Evolutionary conservation across 495 filamentous ascomycete species (phyloP).

Genomic region (Penicillium egyptiacum): DNA sequence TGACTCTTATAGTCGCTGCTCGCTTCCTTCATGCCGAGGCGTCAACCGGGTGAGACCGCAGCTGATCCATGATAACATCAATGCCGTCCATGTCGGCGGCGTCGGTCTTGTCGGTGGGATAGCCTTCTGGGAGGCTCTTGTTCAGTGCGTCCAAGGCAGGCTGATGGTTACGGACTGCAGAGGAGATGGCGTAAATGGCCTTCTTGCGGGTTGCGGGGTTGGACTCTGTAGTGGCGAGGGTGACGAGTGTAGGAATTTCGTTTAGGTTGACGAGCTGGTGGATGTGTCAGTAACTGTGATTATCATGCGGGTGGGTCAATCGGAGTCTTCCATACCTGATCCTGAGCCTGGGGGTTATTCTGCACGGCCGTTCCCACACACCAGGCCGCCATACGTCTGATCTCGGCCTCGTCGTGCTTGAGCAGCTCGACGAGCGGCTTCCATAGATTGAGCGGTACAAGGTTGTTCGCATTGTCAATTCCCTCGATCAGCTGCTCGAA

Average conservation of each 20-base stretch:
- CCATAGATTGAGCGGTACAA: conserved; percentile 78
- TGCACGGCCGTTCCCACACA: conserved; percentile 92
- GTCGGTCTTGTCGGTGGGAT: conserved; percentile 62
- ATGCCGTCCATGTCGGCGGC: conserved; percentile 82
- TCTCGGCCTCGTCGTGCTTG: conserved; percentile 62
- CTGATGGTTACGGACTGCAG: conserved; percentile 81
- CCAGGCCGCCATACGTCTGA: conserved; percentile 84
- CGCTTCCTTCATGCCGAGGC: conserved; percentile 25
- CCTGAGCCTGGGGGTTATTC: conserved; percentile 85
- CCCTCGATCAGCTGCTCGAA: conserved; percentile 89
- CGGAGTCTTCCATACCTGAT: conserved; percentile 51
- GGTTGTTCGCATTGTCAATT: conserved; percentile 94
- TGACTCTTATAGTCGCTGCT: neutral
- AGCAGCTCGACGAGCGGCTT: conserved; percentile 70
- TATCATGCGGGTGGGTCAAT: neutral
- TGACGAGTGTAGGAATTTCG: conserved; percentile 66
- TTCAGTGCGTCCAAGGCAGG: conserved; percentile 63
- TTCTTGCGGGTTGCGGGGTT: conserved; percentile 75
- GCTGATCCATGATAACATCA: conserved; percentile 66
- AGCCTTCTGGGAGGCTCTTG: conserved; percentile 62
- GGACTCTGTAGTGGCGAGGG: conserved; percentile 58
- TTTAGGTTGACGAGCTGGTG: conserved; percentile 63
- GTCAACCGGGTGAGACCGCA: conserved; percentile 53
- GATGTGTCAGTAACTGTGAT: conserved; percentile 20
- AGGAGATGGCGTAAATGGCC: conserved; percentile 83